Percentiles rank a stretch among this genome's conserved stretches.
phyloP scores from a whole-genome alignment of 2,329 filamentous ascomycete genomes.

The Epichloe amarillans region DNA sequence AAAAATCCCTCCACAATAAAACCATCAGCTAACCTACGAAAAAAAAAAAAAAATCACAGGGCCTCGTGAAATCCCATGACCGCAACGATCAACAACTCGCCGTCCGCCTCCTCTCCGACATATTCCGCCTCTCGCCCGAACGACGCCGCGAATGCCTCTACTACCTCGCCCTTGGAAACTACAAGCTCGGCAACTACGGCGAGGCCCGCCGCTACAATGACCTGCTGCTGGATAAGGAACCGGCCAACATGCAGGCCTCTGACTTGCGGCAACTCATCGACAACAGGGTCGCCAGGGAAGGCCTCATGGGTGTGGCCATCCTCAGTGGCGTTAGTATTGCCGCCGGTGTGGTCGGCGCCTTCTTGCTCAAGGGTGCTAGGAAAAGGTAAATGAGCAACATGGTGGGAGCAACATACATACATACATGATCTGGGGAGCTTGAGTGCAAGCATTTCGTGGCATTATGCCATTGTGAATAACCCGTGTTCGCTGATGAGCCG shows the following conservation, averaged over 20 bases:
- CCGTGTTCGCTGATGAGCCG: too few species aligned
- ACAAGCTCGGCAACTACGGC: constrained; percentile 94
- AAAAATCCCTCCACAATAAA: background rate
- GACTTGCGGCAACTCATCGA: constrained; percentile 83
- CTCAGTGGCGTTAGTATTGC: constrained; percentile 85
- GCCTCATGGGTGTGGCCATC: constrained; percentile 86
- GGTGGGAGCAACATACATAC: too few species aligned
- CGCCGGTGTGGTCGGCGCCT: constrained; percentile 81
- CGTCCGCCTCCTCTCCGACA: constrained; percentile 85
- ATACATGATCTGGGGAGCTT: background rate
- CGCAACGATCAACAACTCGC: constrained; percentile 87
- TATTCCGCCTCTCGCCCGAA: constrained; percentile 87
- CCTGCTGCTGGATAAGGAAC: constrained; percentile 78
- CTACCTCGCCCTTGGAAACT: constrained; percentile 93
- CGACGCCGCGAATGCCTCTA: constrained; percentile 95
- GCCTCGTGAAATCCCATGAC: constrained; percentile 81
- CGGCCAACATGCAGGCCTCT: constrained; percentile 76
- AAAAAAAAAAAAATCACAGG: constrained; percentile 34
- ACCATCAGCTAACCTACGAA: background rate
- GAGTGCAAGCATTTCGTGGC: background rate
- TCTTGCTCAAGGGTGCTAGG: constrained; percentile 67
- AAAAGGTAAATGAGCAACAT: constrained; percentile 28
- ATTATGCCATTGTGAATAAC: too few species aligned
- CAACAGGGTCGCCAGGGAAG: constrained; percentile 91
- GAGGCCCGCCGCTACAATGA: constrained; percentile 94